Conservation (phyloP, 495 filamentous ascomycete genomes). For the Talaromyces nanjingensis region DNA sequence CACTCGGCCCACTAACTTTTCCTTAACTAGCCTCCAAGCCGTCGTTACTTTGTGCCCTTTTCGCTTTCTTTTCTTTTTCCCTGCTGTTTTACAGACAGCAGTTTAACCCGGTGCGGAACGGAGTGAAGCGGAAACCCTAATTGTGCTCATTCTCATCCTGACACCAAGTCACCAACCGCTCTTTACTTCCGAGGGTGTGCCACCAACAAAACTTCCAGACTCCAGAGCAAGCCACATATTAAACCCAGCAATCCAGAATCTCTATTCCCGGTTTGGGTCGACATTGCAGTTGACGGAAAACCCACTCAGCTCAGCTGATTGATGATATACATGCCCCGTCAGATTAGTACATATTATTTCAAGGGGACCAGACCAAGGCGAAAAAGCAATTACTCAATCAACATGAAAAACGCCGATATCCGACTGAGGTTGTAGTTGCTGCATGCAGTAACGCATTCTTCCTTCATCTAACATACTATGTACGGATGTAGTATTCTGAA, state of each 20-base stretch:
- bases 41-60: background rate
- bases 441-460: background rate
- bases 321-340: background rate
- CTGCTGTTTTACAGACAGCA: background rate
- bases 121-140: background rate
- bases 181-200: background rate
- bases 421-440: background rate
- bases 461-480: background rate
- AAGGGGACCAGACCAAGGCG: background rate
- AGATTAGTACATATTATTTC: background rate
- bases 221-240: background rate
- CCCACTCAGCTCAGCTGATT: background rate
- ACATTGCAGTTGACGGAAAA: background rate
- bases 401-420: background rate
- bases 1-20: background rate
- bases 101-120: background rate
- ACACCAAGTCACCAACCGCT: background rate
- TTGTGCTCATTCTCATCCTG: background rate
- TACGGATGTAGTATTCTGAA: background rate
- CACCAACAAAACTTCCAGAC: background rate
- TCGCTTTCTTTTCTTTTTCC: background rate
- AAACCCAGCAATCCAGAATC: background rate
- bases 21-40: background rate
- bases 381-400: background rate
- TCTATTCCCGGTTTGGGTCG: background rate